A percentile compares a stretch with the other conserved stretches of the same genome.
Evolutionary conservation across 2,329 filamentous ascomycete genomes (phyloP).

Genomic region (Tolypocladium sp.): DNA sequence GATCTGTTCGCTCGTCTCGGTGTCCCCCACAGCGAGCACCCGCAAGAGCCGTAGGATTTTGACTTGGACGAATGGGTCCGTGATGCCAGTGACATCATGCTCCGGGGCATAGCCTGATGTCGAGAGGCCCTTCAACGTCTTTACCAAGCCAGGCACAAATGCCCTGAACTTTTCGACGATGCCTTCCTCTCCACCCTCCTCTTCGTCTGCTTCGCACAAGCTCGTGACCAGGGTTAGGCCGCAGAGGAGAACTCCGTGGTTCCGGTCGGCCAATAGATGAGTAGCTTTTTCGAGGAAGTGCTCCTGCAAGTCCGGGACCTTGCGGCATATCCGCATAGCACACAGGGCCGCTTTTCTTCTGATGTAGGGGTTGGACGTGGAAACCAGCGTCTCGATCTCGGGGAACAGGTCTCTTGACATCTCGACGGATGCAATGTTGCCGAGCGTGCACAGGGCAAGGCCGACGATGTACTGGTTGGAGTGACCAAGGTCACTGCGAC

Average conservation of each 20-base stretch:
- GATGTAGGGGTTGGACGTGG: slow-evolving; percentile 96
- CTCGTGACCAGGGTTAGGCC: slow-evolving; percentile 85
- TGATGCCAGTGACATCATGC: slow-evolving; percentile 96
- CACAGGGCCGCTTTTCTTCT: slow-evolving; percentile 95
- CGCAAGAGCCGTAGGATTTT: slow-evolving; percentile 85
- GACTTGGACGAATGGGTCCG: slow-evolving; percentile 94
- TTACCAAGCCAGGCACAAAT: slow-evolving; percentile 75
- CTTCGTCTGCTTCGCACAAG: slow-evolving; percentile 90
- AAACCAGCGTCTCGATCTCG: slow-evolving; percentile 86
- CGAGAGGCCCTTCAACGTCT: slow-evolving; percentile 83
- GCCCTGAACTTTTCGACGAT: slow-evolving; percentile 87
- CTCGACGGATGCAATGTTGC: slow-evolving; percentile 95
- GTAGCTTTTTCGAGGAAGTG: slow-evolving; percentile 95
- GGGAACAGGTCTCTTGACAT: slow-evolving; percentile 97
- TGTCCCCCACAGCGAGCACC: slow-evolving; percentile 78
- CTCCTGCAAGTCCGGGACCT: slow-evolving; percentile 94
- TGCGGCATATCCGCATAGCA: slow-evolving; percentile 96
- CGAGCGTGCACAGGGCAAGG: slow-evolving; percentile 87
- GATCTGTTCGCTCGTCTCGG: slow-evolving; percentile 87
- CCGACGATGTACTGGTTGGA: slow-evolving; percentile 98
- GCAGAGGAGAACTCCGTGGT: slow-evolving; percentile 90
- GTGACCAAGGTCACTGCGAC: slow-evolving; percentile 77
- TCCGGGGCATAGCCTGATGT: slow-evolving; percentile 96
- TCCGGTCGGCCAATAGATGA: slow-evolving; percentile 78
- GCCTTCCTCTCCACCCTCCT: slow-evolving; percentile 80